Evolutionary conservation across 768 basidiomycete species (phyloP), one percentile per base, ranked within the genome.

Genomic region (Rickenella mellea): DNA sequence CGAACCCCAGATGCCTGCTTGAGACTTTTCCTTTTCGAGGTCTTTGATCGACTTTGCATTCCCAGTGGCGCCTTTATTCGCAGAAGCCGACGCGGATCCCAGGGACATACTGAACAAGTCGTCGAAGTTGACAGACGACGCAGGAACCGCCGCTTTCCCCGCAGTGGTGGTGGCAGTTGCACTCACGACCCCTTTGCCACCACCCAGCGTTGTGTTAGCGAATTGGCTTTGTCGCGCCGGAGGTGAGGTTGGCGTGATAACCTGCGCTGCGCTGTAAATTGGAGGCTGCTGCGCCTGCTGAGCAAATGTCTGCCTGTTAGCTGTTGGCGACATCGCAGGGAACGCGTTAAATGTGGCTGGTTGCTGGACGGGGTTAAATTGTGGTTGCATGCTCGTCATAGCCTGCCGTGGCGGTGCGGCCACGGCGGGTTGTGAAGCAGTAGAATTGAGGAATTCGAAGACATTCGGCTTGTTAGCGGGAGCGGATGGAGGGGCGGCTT

Each of bases 71-170:
- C 44, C 26, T 9, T 40, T 49, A 5, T 48, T 71, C 28, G 68
- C 47, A 26, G 41, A 51, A 11, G 68, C 42, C 10, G 60, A 45
- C 6, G 59, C 46, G 6, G 64, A 50, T 22, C 82, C 83, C 27
- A 93, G 71, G 2, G 83, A 85, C 71, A 91, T 70, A 17, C 75
- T 74, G 86, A 87, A 96, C 49, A 96, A 59, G 57, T 96, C 92
- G 48, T 92, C 92, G 54, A 94, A 96, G 43, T 73, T 64, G 43
- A 58, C 53, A 27, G 78, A 47, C 51, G 53, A 71, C 56, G 53
- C 39, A 6, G 62, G 45, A 17, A 67, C 56, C 14, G 65, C 55
- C n/a, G 46, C 17, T 33, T 38, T 21, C 9, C 27, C 32, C 24
- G 21, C 20, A 21, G 24, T 40, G 17, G 4, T 41, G 38, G n/a